These are phyloP conservation scores for Candolleomyces eurysporus DNA, from an alignment of 768 basidiomycete genomes.

Conservation along the genomic window DNA sequence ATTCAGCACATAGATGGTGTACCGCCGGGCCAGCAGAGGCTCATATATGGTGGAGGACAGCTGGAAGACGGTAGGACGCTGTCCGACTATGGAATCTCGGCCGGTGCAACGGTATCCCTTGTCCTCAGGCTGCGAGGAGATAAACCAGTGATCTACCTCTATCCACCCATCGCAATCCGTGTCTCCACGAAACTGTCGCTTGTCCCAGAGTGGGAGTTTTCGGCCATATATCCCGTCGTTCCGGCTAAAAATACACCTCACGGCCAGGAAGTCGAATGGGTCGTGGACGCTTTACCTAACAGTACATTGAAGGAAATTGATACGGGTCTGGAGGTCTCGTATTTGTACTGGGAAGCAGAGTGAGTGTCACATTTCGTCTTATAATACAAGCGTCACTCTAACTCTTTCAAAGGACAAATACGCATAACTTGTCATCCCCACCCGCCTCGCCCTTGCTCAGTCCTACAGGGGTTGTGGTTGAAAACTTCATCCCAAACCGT, in stretches of 20 bases:
- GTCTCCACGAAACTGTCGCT: slow-evolving; percentile 30
- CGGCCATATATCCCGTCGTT: slow-evolving; percentile 32
- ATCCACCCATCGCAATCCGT: slow-evolving; percentile 25
- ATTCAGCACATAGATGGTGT: too few relatives aligned
- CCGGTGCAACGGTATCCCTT: neutral
- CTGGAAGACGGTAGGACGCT: slow-evolving; percentile 55
- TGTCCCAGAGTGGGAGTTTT: slow-evolving; percentile 29
- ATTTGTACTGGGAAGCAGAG: slow-evolving; percentile 39
- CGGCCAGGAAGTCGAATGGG: slow-evolving; percentile 29
- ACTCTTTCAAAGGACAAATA: neutral
- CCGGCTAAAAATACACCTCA: slow-evolving; percentile 16
- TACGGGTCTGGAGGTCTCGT: slow-evolving; percentile 27
- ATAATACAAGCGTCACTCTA: too few relatives aligned
- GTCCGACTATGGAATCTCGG: neutral
- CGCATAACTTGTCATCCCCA: neutral
- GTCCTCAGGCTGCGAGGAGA: neutral
- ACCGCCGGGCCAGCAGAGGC: slow-evolving; percentile 42
- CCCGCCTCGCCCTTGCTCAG: neutral
- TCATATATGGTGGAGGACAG: slow-evolving; percentile 97
- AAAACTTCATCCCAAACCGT: slow-evolving; percentile 6
- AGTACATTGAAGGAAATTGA: slow-evolving; percentile 27
- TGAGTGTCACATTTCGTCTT: slow-evolving; percentile 13
- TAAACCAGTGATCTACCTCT: slow-evolving; percentile 38
- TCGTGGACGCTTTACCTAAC: slow-evolving; percentile 25
- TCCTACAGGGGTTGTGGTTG: neutral